A percentile compares a stretch with the other conserved stretches of the same genome.
Conservation (phyloP, 768 basidiomycete genomes). For the Hysterangium stoloniferum region DNA sequence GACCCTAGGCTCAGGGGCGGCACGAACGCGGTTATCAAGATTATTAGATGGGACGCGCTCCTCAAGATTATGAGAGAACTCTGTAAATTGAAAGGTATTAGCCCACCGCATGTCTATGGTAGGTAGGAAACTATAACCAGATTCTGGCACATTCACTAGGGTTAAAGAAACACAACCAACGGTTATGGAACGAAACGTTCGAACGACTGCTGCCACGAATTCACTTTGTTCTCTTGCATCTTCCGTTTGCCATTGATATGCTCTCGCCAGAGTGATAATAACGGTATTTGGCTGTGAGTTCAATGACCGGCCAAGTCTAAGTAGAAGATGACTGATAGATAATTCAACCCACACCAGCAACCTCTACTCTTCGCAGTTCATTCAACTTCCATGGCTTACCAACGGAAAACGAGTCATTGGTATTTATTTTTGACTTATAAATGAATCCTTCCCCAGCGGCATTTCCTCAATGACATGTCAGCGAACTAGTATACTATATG, state of each 20-base stretch:
- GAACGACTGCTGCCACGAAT: slow-evolving; percentile 63
- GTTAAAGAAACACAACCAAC: neutral
- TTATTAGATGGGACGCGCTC: no score
- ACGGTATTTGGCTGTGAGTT: slow-evolving; percentile 50
- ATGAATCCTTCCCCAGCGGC: slow-evolving; percentile 60
- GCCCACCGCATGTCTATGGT: no score
- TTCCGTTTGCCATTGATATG: slow-evolving; percentile 89
- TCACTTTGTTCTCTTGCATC: slow-evolving; percentile 56
- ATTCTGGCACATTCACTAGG: neutral
- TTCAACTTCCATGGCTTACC: slow-evolving; percentile 92
- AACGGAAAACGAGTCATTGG: slow-evolving; percentile 90
- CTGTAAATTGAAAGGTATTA: no score
- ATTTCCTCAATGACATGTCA: slow-evolving; percentile 38
- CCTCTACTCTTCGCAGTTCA: slow-evolving; percentile 76
- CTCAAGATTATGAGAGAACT: no score
- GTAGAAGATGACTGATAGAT: no score
- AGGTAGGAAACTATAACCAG: no score
- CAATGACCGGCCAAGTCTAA: slow-evolving; percentile 17
- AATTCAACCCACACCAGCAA: slow-evolving; percentile 54
- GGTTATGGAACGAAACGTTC: slow-evolving; percentile 39
- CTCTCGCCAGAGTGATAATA: slow-evolving; percentile 79
- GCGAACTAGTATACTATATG: slow-evolving; percentile 10
- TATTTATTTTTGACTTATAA: slow-evolving; percentile 96
- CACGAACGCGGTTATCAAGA: no score
- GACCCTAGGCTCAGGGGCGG: no score